Base-by-base conservation (phyloP, 2,329 filamentous ascomycete genomes). In the Ceratocystis smalleyi region DNA sequence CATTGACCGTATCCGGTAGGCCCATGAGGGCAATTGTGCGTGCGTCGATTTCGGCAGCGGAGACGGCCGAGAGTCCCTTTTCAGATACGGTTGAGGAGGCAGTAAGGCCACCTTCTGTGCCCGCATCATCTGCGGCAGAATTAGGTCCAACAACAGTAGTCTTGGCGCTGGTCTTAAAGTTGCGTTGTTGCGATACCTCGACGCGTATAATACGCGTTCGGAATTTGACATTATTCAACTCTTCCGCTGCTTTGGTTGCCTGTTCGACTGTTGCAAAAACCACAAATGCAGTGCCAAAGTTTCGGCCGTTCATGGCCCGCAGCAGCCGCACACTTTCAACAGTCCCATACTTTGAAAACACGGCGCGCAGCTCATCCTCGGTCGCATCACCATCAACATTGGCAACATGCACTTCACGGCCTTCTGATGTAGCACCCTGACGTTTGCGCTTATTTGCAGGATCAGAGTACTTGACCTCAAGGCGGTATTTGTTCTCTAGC, bases 1-100 rank as follows among this genome's bases (percentile, higher is more conserved):
- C 89, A 68, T 95, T 96, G 70, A 97, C 83, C 0, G 91, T 97
- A 71, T 97, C 94, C 0, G 94, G 90, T 0, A 99, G 78, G 67
- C 91, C 87, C 75, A 96, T 83, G 32, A 99, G 77, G 8, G 86
- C 87, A 61, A 97, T 80, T 0, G 89, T 94, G 62, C 90, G 85
- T 61, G 85, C 82, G 35, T 78, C 74, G 22, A 83, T 80, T 35
- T 51, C 64, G 65, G 27, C 64, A 67, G 27, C 69, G 67, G 24
- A 76, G 73, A 0, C 72, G 63, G 24, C 43, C 22, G 27, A n/a
- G 7, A 35, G 19, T 27, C 54, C 54, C 32, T 30, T 35, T 10
- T 57, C 54, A 1, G 60, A 51, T 12, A 32, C 27, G 19, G 55
- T 55, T 15, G 61, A 27, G 24, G 72, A 70, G 64, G 69, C 60